Conservation (phyloP, 257 asterid species). For the Lantana camara region DNA sequence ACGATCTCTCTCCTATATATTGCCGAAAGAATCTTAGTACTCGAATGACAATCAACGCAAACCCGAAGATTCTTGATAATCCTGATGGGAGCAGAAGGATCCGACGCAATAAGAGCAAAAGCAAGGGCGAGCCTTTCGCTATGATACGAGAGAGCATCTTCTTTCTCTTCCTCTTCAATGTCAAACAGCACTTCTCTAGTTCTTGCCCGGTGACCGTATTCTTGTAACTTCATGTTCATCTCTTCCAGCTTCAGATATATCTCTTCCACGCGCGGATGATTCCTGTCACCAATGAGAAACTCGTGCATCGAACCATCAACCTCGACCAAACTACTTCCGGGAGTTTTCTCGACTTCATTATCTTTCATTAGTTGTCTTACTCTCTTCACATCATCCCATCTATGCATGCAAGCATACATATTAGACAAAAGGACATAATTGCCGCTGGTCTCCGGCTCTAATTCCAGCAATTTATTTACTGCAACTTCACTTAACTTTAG, state of each 20-base stretch:
- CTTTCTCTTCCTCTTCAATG: slow-evolving; percentile 75
- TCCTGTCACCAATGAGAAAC: slow-evolving; percentile 57
- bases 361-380: slow-evolving; percentile 59
- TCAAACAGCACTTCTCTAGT: slow-evolving; percentile 69
- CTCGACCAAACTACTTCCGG: slow-evolving; percentile 62
- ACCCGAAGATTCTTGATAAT: slow-evolving; percentile 65
- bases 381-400: slow-evolving; percentile 64
- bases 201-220: slow-evolving; percentile 50
- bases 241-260: slow-evolving; percentile 57
- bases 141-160: slow-evolving; percentile 53
- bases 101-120: slow-evolving; percentile 52
- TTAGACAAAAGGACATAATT: slow-evolving; percentile 70
- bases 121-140: slow-evolving; percentile 71
- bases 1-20: slow-evolving; percentile 54
- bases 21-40: slow-evolving; percentile 48
- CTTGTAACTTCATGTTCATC: slow-evolving; percentile 50
- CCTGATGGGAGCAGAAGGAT: slow-evolving; percentile 42
- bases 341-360: slow-evolving; percentile 51
- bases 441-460: slow-evolving; percentile 66
- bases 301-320: slow-evolving; percentile 61
- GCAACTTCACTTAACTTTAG: slow-evolving; percentile 54
- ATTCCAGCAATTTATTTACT: slow-evolving; percentile 39
- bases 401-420: slow-evolving; percentile 50
- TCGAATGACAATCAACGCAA: slow-evolving; percentile 64
- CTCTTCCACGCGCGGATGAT: slow-evolving; percentile 47